A percentile compares a stretch with the other conserved stretches of the same genome.
Conservation (phyloP, 768 basidiomycete species). For the Peribolospora kevripleyi region DNA sequence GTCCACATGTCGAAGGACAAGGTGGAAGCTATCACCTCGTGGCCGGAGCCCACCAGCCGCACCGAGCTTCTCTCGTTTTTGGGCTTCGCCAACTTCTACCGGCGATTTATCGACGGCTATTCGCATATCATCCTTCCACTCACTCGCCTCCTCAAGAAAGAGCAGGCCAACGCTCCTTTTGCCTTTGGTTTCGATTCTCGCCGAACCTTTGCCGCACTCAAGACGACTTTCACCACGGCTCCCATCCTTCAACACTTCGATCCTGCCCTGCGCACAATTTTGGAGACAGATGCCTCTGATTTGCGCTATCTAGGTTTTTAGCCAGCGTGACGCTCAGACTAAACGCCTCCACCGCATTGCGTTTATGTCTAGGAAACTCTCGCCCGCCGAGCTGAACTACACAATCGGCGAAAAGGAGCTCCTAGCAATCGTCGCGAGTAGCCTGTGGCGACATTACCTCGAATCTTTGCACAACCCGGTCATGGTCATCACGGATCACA, state of each 20-base stretch:
- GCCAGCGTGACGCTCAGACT: constrained; percentile 16
- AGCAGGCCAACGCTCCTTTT: constrained; percentile 1
- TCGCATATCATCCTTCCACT: constrained; percentile 17
- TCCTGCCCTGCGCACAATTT: neutral
- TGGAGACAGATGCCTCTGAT: constrained; percentile 17
- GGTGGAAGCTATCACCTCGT: constrained; percentile 20
- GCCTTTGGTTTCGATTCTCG: neutral
- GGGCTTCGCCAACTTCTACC: constrained; percentile 28
- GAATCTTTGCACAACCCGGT: constrained; percentile 16
- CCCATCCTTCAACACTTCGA: constrained; percentile 9
- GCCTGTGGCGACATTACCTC: constrained; percentile 18
- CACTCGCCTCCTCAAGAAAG: constrained; percentile 10
- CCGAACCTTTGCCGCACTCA: constrained; percentile 5
- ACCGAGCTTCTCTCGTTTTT: constrained; percentile 24
- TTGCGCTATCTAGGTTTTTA: constrained; percentile 16
- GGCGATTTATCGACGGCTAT: constrained; percentile 22
- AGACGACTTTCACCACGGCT: constrained; percentile 2
- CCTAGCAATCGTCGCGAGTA: constrained; percentile 25
- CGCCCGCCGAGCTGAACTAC: constrained; percentile 25
- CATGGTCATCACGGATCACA: constrained; percentile 15
- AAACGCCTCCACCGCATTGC: constrained; percentile 17
- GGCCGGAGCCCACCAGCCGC: constrained; percentile 20
- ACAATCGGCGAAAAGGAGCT: constrained; percentile 31
- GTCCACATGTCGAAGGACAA: constrained; percentile 25
- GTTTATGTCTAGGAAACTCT: constrained; percentile 16